A percentile compares a stretch with the other conserved stretches of the same genome.
These are phyloP conservation scores for Carex scoparia DNA, from an alignment of 176 grass and related monocot genomes.

Conservation along the genomic window DNA sequence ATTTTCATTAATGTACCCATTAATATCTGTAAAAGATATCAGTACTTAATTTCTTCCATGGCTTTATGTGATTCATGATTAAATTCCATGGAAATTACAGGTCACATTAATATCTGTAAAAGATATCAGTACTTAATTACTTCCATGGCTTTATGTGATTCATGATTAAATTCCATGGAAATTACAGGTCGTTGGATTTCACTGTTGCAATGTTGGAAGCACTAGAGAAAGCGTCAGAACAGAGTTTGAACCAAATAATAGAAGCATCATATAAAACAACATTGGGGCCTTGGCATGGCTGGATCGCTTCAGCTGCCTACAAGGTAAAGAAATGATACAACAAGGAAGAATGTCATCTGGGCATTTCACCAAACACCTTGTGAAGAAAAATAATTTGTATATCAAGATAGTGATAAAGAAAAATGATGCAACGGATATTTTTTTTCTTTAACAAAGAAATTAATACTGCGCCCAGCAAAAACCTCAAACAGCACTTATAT, in stretches of 20 bases:
- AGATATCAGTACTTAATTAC: not conserved
- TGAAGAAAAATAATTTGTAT: not conserved
- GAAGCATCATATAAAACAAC: conserved; percentile 48
- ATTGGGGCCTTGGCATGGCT: conserved; percentile 81
- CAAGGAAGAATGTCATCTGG: not conserved
- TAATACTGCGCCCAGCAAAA: not conserved
- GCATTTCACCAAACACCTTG: not conserved
- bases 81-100: no score
- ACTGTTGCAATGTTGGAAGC: conserved; percentile 43
- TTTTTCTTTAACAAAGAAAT: not conserved
- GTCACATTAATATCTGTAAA: not conserved
- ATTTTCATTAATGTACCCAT: not conserved
- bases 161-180: not conserved
- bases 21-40: not conserved
- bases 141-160: not conserved
- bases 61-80: not conserved
- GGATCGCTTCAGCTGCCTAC: conserved; percentile 86
- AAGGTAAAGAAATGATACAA: conserved; percentile 36
- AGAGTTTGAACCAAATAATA: conserved; percentile 44
- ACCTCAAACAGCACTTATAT: not conserved
- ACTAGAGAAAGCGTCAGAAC: conserved; percentile 43
- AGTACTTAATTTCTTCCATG: not conserved
- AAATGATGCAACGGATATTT: not conserved
- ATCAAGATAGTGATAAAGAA: not conserved
- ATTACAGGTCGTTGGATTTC: conserved; percentile 86